phyloP scores from a whole-genome alignment of 768 basidiomycete species.

The Boletus patriciae region DNA sequence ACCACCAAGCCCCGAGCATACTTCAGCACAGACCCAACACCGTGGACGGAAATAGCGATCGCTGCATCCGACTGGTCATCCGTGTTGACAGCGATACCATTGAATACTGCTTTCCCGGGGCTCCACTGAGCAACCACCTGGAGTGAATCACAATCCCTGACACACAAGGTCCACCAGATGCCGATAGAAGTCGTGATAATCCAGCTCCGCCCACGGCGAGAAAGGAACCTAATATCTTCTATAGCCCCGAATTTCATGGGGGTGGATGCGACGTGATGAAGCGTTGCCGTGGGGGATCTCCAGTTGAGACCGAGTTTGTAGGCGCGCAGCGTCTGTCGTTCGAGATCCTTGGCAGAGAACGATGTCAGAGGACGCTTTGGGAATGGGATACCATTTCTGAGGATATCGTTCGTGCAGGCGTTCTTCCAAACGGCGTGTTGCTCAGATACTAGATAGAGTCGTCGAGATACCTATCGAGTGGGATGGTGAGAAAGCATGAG shows the following conservation, averaged over 20 bases:
- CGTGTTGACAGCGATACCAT: conserved; percentile 50
- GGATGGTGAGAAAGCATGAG: background rate
- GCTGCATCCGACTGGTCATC: conserved; percentile 45
- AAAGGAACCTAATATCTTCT: conserved; percentile 54
- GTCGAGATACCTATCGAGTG: conserved; percentile 47
- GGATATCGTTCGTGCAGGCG: conserved; percentile 45
- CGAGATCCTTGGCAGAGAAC: conserved; percentile 45
- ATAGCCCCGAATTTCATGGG: conserved; percentile 43
- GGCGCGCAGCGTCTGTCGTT: conserved; percentile 44
- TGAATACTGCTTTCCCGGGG: conserved; percentile 52
- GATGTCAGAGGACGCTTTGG: conserved; percentile 36
- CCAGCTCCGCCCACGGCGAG: conserved; percentile 43
- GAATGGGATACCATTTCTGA: conserved; percentile 52
- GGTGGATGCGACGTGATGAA: conserved; percentile 21
- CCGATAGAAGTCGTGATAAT: conserved; percentile 55
- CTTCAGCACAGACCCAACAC: conserved; percentile 43
- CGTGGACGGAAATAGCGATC: conserved; percentile 51
- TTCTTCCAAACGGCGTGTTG: conserved; percentile 59
- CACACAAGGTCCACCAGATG: conserved; percentile 58
- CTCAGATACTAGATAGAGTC: conserved; percentile 44
- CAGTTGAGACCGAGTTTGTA: conserved; percentile 51
- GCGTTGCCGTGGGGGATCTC: conserved; percentile 30
- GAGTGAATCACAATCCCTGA: conserved; percentile 48
- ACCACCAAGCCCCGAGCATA: background rate
- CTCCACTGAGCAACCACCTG: conserved; percentile 49